Evolutionary conservation across 371 early-diverging fungal genomes (phyloP).

Genomic region (Mortierella sp.): DNA sequence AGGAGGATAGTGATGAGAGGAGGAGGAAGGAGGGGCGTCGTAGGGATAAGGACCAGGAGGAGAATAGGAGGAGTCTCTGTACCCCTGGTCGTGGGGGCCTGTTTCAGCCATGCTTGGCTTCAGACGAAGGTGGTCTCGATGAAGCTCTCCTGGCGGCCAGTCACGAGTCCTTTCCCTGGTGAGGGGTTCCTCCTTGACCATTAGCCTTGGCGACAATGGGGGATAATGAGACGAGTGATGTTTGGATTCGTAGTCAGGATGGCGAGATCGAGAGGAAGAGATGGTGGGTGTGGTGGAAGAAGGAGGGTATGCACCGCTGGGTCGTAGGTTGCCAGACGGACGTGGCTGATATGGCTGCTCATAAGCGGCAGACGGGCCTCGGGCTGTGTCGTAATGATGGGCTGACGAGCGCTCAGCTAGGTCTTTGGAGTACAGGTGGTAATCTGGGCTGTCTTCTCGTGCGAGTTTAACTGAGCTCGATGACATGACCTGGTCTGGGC

Average conservation of each 20-base stretch:
- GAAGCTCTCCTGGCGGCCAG: conserved; percentile 11
- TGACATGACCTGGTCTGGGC: neutral
- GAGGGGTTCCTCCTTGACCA: neutral
- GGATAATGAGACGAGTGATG: neutral
- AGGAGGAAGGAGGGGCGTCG: neutral
- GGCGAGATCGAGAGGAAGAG: neutral
- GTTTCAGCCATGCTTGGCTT: neutral
- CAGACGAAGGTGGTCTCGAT: neutral
- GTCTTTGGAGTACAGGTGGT: neutral
- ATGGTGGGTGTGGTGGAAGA: neutral
- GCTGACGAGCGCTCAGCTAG: conserved; percentile 5
- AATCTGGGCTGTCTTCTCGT: neutral
- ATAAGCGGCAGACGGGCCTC: conserved; percentile 4
- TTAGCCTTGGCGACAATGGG: neutral
- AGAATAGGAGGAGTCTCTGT: conserved; percentile 20
- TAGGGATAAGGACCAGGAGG: conserved; percentile 4
- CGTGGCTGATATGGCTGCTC: conserved; percentile 6
- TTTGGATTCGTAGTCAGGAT: neutral
- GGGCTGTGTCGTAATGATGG: conserved; percentile 7
- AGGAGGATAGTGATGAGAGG: conserved; percentile 6
- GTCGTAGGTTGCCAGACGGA: conserved; percentile 9
- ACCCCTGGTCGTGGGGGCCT: conserved; percentile 2
- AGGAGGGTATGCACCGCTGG: neutral
- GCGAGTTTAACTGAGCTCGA: conserved; percentile 2
- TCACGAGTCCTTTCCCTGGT: neutral